Base-by-base conservation (phyloP, 192 early-diverging fungal species). In the Ramicandelaber brevisporus region DNA sequence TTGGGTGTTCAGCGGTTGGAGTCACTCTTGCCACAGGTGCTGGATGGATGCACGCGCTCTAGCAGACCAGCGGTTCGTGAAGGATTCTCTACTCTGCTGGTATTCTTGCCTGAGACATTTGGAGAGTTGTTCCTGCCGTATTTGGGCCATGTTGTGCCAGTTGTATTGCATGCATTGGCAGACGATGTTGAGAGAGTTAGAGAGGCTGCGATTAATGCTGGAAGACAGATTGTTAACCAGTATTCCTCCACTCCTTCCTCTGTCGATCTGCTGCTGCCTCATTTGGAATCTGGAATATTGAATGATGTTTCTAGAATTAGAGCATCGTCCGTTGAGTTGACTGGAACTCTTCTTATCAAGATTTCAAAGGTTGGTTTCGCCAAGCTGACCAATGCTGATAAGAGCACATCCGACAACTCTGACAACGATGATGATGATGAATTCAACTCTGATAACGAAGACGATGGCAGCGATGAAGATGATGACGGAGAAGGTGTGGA, bases 301-400 rank as follows among this genome's bases (percentile, higher is more conserved):
- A 70, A 95, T 44, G 74, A 66, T 24, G 76, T 78, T 46, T 98
- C 90, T 89, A 74, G 90, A 31, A 98, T 96, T 48, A 74, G 93
- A 9, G 79, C 80, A 34, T 83, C 73, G 21, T 86, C 80, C 15
- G 67, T 93, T 2, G 84, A 93, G 52, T 59, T 98, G 23, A 69
- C 96, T 42, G 90, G 90, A 20, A 90, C 96, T 48, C 53, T 98
- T 15, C 47, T 98, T 18, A 86, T 78, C 57, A 61, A 83, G 19
- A 78, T 98, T 35, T 76, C 84, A 6, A 90, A 90, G 16, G 63
- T 80, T 27, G 65, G 48, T 40, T 50, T 53, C 11, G 57, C 61
- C 14, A 39, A 50, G 22, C 31, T 43, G 11, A 5, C 17, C 6
- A n/a, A 6, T 11, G 30, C 18, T 8, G 48, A 18, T 3, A 36